phyloP scores from a whole-genome alignment of 805 yeast species.

The Candida mattraensis region DNA sequence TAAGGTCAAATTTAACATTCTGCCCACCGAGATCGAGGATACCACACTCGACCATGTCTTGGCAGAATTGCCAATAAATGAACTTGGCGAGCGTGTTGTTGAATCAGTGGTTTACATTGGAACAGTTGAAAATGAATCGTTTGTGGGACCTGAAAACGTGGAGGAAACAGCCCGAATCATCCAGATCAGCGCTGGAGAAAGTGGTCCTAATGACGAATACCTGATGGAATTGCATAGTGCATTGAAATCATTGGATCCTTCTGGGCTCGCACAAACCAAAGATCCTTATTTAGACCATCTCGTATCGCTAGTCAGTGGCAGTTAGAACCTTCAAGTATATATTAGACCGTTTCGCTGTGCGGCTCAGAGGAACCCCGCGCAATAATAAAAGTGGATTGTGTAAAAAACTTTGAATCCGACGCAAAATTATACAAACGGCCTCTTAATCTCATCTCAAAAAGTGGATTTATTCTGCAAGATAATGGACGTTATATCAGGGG shows the following conservation, averaged over 20 bases:
- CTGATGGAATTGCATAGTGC: conserved; percentile 54
- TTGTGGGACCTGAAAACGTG: conserved; percentile 76
- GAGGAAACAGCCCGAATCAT: conserved; percentile 62
- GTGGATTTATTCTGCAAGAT: too few species aligned
- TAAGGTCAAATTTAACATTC: conserved; percentile 60
- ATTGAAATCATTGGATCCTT: conserved; percentile 39
- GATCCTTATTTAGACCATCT: conserved; percentile 44
- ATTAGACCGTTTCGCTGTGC: not conserved
- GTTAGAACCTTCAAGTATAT: too few species aligned
- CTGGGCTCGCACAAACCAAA: conserved; percentile 20
- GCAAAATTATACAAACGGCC: too few species aligned
- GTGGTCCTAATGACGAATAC: conserved; percentile 80
- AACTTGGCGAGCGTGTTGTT: conserved; percentile 41
- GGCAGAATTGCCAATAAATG: conserved; percentile 30
- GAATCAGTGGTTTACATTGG: conserved; percentile 78
- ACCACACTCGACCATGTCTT: conserved; percentile 27
- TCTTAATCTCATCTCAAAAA: too few species aligned
- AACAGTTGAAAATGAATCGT: conserved; percentile 74
- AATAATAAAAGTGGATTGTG: too few species aligned
- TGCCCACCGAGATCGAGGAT: conserved; percentile 22
- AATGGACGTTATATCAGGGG: too few species aligned
- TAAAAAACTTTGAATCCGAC: too few species aligned
- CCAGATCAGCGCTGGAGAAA: conserved; percentile 62
- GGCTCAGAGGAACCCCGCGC: not conserved
- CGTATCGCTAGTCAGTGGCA: conserved; percentile 14